phyloP scores from a whole-genome alignment of 208 protist species.

The Leptomonas pyrrhocoris region DNA sequence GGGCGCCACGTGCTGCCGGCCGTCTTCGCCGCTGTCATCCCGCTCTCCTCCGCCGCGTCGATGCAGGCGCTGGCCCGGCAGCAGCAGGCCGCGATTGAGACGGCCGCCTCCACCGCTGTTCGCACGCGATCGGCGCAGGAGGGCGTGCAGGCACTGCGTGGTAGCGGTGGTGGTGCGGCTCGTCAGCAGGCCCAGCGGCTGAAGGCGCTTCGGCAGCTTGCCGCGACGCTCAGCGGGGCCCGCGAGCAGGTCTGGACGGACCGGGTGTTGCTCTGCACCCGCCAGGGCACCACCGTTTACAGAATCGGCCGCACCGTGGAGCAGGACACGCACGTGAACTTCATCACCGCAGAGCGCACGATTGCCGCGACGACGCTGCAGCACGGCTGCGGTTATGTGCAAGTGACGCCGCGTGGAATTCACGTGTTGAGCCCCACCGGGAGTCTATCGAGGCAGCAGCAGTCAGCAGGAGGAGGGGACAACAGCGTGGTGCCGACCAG shows the following conservation, averaged over 20 bases:
- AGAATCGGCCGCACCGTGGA: constrained; percentile 56
- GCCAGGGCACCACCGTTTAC: constrained; percentile 64
- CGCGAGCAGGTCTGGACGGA: constrained; percentile 36
- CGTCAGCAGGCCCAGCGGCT: constrained; percentile 30
- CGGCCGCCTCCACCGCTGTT: constrained; percentile 19
- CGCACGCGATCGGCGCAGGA: not conserved
- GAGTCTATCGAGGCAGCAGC: not conserved
- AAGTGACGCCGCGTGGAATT: constrained; percentile 72
- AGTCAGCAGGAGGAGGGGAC: not conserved
- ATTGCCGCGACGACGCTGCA: constrained; percentile 71
- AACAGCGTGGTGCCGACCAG: constrained; percentile 40
- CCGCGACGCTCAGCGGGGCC: constrained; percentile 22
- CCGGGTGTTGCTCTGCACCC: constrained; percentile 65
- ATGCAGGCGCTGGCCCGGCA: constrained; percentile 61
- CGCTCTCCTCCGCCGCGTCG: constrained; percentile 50
- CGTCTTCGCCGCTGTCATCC: constrained; percentile 49
- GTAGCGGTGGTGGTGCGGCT: constrained; percentile 4
- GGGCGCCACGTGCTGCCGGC: constrained; percentile 51
- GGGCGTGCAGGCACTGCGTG: constrained; percentile 6
- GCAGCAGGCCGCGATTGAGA: constrained; percentile 40
- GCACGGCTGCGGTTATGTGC: constrained; percentile 73
- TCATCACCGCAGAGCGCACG: constrained; percentile 73
- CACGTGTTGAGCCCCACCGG: constrained; percentile 35
- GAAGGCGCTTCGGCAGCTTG: constrained; percentile 35
- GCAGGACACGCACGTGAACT: constrained; percentile 55